A percentile compares a stretch with the other conserved stretches of the same genome.
These are phyloP conservation scores for Articulospora tetracladia DNA, from an alignment of 495 filamentous ascomycete species.

Conservation along the genomic window DNA sequence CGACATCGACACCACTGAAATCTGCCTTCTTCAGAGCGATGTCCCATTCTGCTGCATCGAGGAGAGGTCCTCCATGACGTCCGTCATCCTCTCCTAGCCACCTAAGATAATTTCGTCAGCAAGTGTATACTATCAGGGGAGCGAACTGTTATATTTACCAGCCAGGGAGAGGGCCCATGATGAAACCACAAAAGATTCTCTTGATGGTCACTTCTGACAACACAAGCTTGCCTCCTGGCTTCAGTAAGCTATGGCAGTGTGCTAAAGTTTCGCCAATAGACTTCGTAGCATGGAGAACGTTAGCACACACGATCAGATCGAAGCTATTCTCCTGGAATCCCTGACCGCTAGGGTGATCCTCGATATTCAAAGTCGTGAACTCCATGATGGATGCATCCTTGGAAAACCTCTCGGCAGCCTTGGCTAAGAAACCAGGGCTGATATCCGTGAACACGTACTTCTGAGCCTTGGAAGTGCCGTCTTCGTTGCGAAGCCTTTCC, in stretches of 20 bases:
- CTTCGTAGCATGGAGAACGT: constrained; percentile 33
- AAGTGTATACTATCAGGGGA: too few species aligned
- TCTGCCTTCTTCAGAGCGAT: constrained; percentile 32
- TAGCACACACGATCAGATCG: constrained; percentile 41
- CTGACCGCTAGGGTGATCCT: constrained; percentile 31
- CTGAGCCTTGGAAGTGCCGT: not conserved
- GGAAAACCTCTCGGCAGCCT: constrained; percentile 27
- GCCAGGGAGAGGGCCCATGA: constrained; percentile 39
- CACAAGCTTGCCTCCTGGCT: constrained; percentile 1
- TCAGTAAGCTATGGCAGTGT: not conserved
- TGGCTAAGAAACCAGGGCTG: constrained; percentile 36
- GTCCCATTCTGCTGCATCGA: constrained; percentile 37
- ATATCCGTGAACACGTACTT: constrained; percentile 41
- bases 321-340: constrained; percentile 32
- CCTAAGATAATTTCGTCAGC: too few species aligned
- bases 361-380: constrained; percentile 37
- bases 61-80: constrained; percentile 26
- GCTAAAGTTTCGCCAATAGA: constrained; percentile 11
- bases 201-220: not conserved
- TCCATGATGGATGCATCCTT: constrained; percentile 29
- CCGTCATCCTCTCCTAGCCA: constrained; percentile 46
- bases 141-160: constrained; percentile 33
- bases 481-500: not conserved
- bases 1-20: constrained; percentile 45
- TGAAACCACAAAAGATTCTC: constrained; percentile 9